Base-by-base conservation (phyloP, 768 basidiomycete species). In the Leccinum sublutescens region DNA sequence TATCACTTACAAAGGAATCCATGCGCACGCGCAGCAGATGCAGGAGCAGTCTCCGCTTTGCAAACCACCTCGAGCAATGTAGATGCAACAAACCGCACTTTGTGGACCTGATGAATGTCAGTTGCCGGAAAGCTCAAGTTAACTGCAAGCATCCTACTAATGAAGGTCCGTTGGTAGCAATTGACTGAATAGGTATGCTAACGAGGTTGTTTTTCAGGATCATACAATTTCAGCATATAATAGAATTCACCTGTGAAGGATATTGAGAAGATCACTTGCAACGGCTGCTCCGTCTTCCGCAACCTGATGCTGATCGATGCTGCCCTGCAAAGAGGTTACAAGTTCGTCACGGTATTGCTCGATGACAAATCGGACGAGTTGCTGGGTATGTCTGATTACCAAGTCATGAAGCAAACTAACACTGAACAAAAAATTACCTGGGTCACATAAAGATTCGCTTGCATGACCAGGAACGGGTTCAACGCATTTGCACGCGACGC, bases 281-380 rank as follows among this genome's bases (percentile, higher is more conserved):
- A 95, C 90, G 7, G 87, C 86, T 70, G 94, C 93, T 48, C 89
- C 78, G 68, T 89, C 87, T 71, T 89, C 83, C 8, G 86, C 84
- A 23, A 87, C 79, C 64, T 83, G 82, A 58, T 78, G 77, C 60
- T 89, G 87, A 65, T 89, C 83, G 36, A 87, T 74, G 60, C 70
- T 80, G 19, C 85, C 87, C 66, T 85, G 87, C 62, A 90, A 79
- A 19, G 82, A 85, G 62, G 80, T 78, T 52, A 91, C 71, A 25
- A 96, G 82, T 73, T 96, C 92, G 61, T 95, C 89, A 6, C 91
- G 87, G 70, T 95, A 95, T 74, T 94, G 93, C 64, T 95, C 89
- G 54, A 92, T 90, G 62, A 95, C 91, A 65, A 93, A 94, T 57
- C 94, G 90, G 58, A 92, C 92, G 52, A 94, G 83, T 93, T 95